Evolutionary conservation across 805 yeast species (phyloP).

Genomic region (Ogataea saltuana): DNA sequence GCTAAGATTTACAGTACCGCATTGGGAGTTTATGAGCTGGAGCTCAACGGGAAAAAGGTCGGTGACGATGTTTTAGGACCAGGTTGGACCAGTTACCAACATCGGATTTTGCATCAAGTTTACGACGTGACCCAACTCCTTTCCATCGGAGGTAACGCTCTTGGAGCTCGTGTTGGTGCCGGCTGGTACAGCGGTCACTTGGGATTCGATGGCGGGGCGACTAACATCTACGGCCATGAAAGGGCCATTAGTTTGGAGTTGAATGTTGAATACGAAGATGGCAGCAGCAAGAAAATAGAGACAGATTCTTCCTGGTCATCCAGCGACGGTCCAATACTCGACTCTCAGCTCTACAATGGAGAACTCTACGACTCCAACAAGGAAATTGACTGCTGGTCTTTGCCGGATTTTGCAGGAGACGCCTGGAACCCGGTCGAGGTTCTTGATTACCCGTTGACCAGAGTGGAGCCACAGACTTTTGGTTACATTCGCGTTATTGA

Average conservation of each 20-base stretch:
- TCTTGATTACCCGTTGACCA: constrained; percentile 2
- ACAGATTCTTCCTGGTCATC: constrained; percentile 27
- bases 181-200: constrained; percentile 31
- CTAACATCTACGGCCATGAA: constrained; percentile 25
- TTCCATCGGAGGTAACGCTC: constrained; percentile 15
- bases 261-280: constrained; percentile 20
- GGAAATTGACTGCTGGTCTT: constrained; percentile 23
- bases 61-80: constrained; percentile 27
- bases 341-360: constrained; percentile 29
- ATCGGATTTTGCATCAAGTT: constrained; percentile 25
- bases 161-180: constrained; percentile 26
- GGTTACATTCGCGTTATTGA: constrained; percentile 20
- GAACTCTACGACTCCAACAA: constrained; percentile 27
- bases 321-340: constrained; percentile 22
- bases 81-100: constrained; percentile 31
- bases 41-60: constrained; percentile 25
- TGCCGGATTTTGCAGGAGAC: constrained; percentile 5
- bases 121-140: constrained; percentile 23
- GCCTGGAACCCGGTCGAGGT: constrained; percentile 14
- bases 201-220: constrained; percentile 29
- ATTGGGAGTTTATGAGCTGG: constrained; percentile 26
- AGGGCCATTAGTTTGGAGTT: constrained; percentile 24
- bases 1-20: constrained; percentile 27
- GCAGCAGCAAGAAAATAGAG: constrained; percentile 9
- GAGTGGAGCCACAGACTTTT: constrained; percentile 17